Evolutionary conservation across 2,329 filamentous ascomycete genomes (phyloP).

Genomic region (Cryphonectria nitschkei): DNA sequence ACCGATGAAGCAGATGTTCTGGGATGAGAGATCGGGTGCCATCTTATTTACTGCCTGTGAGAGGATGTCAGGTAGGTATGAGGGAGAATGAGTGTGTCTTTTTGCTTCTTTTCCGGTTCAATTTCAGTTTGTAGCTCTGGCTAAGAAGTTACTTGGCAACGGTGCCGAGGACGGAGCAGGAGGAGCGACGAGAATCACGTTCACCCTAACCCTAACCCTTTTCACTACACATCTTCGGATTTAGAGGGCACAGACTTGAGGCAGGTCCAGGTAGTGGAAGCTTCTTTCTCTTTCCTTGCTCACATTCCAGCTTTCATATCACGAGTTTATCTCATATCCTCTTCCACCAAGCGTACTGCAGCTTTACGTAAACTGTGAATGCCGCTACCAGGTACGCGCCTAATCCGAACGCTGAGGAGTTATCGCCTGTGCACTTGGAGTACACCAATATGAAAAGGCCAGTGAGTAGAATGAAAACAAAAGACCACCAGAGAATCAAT

Average conservation of each 20-base stretch:
- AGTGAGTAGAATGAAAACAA: background rate
- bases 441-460: background rate
- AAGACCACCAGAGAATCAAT: background rate
- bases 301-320: no score
- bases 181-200: background rate
- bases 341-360: background rate
- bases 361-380: background rate
- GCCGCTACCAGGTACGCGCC: background rate
- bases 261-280: no score
- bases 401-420: background rate
- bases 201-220: background rate
- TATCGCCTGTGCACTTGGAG: background rate
- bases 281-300: no score
- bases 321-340: background rate
- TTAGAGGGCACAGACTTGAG: no score
- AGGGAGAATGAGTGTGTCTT: background rate
- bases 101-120: background rate
- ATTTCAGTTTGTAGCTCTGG: background rate
- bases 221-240: no score
- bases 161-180: constrained; percentile 1
- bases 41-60: constrained; percentile 1
- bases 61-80: background rate
- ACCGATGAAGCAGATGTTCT: constrained; percentile 30
- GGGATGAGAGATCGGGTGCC: constrained; percentile 24
- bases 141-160: background rate